Evolutionary conservation across 2,329 filamentous ascomycete species (phyloP).

Genomic region (Teratosphaeriaceae sp.): DNA sequence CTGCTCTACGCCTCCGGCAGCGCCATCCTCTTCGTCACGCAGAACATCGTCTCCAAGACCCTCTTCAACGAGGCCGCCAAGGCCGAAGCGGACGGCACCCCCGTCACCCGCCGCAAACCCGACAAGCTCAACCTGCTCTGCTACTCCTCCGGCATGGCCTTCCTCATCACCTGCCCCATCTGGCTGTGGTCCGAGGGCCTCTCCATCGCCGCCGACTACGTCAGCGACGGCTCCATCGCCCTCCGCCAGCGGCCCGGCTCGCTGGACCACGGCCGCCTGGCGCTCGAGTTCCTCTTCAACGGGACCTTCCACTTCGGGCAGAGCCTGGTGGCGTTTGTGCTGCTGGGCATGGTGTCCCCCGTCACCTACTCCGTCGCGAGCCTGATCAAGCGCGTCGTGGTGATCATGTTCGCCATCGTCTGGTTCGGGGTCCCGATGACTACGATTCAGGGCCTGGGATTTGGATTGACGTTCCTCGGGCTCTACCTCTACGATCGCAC

Average conservation of each 20-base stretch:
- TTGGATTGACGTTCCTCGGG: slow-evolving; percentile 81
- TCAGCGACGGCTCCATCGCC: slow-evolving; percentile 72
- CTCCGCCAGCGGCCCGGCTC: slow-evolving; percentile 71
- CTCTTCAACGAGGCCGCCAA: slow-evolving; percentile 91
- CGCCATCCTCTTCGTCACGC: slow-evolving; percentile 92
- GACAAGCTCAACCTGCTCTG: slow-evolving; percentile 96
- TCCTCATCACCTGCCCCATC: slow-evolving; percentile 78
- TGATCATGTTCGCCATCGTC: slow-evolving; percentile 87
- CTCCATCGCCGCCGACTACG: slow-evolving; percentile 66
- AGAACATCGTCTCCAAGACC: slow-evolving; percentile 97
- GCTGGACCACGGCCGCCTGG: slow-evolving; percentile 53
- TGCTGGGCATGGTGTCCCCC: slow-evolving; percentile 87
- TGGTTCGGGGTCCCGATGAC: slow-evolving; percentile 95
- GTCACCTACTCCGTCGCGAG: slow-evolving; percentile 97
- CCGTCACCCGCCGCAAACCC: slow-evolving; percentile 64
- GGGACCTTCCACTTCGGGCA: slow-evolving; percentile 95
- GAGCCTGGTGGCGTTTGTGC: slow-evolving; percentile 88
- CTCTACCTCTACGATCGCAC: slow-evolving; percentile 95
- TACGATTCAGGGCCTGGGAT: slow-evolving; percentile 72
- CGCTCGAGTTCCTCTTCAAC: slow-evolving; percentile 92
- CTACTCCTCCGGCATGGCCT: slow-evolving; percentile 93
- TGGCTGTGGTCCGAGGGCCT: slow-evolving; percentile 93
- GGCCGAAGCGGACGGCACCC: slow-evolving; percentile 67
- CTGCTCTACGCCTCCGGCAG: slow-evolving; percentile 81
- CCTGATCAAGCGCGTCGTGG: slow-evolving; percentile 93